Conservation (phyloP, 2,329 filamentous ascomycete genomes). For the Ophiocordyceps polyrhachis-furcata region DNA sequence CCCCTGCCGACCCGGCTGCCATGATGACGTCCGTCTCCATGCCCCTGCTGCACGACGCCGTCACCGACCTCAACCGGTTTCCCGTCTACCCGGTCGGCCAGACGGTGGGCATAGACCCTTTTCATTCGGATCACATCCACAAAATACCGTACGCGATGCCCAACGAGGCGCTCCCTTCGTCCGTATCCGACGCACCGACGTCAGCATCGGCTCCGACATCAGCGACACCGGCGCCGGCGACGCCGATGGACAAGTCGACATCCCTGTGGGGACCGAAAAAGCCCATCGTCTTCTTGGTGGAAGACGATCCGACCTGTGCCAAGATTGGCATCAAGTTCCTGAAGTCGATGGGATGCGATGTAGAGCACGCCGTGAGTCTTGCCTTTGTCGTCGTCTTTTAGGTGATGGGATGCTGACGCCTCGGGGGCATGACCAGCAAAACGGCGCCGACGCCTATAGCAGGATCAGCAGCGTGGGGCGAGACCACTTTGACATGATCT, state of each 20-base stretch:
- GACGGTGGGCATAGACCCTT: conserved; percentile 83
- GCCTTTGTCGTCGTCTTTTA: background rate
- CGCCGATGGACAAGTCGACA: conserved; percentile 18
- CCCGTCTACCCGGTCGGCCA: conserved; percentile 84
- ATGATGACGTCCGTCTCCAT: conserved; percentile 22
- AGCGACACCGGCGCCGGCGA: conserved; percentile 8
- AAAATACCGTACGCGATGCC: conserved; percentile 74
- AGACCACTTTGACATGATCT: conserved; percentile 44
- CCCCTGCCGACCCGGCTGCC: conserved; percentile 32
- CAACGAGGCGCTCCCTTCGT: conserved; percentile 28
- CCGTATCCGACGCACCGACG: conserved; percentile 19
- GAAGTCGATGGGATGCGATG: conserved; percentile 43
- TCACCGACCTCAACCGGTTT: conserved; percentile 35
- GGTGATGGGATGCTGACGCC: background rate
- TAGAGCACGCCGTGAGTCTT: conserved; percentile 44
- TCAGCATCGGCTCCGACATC: conserved; percentile 5
- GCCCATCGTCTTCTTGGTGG: conserved; percentile 76
- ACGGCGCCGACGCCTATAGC: conserved; percentile 81
- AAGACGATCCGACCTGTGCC: conserved; percentile 54
- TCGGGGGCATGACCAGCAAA: conserved; percentile 18
- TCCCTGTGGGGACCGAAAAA: conserved; percentile 37
- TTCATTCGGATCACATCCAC: conserved; percentile 84
- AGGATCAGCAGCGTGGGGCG: conserved; percentile 43
- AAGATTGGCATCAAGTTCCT: conserved; percentile 51
- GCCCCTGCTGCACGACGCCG: conserved; percentile 31